Base-by-base conservation (phyloP, 257 asterid genomes). In the Fraxinus cuspidata region DNA sequence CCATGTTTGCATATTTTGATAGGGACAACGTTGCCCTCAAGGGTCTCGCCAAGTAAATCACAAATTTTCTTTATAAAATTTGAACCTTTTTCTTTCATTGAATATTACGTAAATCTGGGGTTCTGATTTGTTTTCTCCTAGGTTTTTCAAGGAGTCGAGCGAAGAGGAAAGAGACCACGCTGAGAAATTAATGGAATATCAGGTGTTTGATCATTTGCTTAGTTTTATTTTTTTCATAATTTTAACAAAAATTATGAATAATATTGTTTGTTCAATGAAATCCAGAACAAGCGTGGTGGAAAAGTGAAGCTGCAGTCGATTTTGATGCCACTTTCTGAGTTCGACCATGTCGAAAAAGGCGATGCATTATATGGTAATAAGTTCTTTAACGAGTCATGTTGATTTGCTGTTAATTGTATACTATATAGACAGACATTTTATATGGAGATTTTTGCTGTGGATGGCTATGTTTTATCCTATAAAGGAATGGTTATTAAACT, bases 141-240 rank as follows among this genome's bases (percentile, higher is more conserved):
- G 97, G 80, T 90, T 92, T 80, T 92, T 92, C 88, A 92, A 92
- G 89, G 95, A 92, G 49, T 91, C 95, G 3, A 92, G 97, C 71
- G 71, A 75, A 9, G 96, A 92, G 84, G 96, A 92, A 78, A 84
- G 96, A 73, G 90, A 75, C 23, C 97, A 92, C 44, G 96, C 97
- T 10, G 96, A 92, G 81, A 92, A 85, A 70, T 73, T 92, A 2
- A 92, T 90, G 96, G 90, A 91, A 74, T 92, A 91, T 83, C 96
- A 92, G 96, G 97, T 90, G 56, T 80, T 78, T 67, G 71, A 74
- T 79, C 7, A 71, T 70, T 77, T 40, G 19, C 66, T 15, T 23
- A 38, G 40, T 32, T 42, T 35, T 6, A 29, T 51, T 15, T 28
- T 73, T 34, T 65, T 65, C 47, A 40, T 3, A 56, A 6, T 21